Evolutionary conservation across 345 rosid species (phyloP).

Genomic region (Raphanus sativus): DNA sequence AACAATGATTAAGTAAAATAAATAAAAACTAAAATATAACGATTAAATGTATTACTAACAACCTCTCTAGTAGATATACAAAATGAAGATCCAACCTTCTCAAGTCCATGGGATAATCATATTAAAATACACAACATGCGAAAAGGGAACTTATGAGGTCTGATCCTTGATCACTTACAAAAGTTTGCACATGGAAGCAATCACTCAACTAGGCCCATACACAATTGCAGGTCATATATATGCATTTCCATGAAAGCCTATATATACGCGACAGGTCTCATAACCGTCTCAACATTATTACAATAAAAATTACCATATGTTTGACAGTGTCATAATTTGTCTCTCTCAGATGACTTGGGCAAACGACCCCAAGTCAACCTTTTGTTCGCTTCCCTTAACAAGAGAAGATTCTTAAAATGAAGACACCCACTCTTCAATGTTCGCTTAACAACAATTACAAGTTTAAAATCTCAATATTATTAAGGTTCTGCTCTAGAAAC

Average conservation of each 20-base stretch:
- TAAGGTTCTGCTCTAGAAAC: neutral
- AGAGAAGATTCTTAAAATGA: neutral
- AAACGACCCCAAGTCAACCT: neutral
- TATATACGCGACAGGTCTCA: neutral
- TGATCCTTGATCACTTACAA: neutral
- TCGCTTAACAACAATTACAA: neutral
- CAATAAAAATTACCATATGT: neutral
- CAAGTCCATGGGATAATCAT: neutral
- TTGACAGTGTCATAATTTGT: neutral
- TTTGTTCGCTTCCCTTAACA: neutral
- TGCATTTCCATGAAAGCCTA: constrained; percentile 3
- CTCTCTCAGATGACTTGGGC: neutral
- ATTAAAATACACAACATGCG: neutral
- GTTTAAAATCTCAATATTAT: neutral
- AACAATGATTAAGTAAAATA: too few species aligned
- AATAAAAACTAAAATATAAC: neutral
- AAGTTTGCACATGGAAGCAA: constrained; percentile 22
- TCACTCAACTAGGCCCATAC: constrained; percentile 3
- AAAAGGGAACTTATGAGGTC: constrained; percentile 2
- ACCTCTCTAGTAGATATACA: neutral
- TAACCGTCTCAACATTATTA: neutral
- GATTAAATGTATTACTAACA: neutral
- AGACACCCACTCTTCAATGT: neutral
- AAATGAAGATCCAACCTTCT: neutral
- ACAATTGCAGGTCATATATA: neutral